These are phyloP conservation scores for Medicago arabica DNA, from an alignment of 306 rosid species.

Conservation along the genomic window DNA sequence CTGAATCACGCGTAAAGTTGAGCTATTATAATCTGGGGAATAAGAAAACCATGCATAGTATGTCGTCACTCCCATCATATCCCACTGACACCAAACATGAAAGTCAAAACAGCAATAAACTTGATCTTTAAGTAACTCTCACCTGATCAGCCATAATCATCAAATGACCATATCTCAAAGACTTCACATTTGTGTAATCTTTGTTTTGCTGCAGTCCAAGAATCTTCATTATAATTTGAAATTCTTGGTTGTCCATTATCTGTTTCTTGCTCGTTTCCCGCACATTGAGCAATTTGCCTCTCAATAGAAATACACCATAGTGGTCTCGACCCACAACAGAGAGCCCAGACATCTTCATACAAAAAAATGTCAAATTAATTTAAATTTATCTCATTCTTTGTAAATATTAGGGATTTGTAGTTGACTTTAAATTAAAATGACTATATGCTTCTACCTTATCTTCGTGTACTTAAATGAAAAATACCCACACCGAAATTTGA, in stretches of 20 bases:
- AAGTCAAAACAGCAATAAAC: background rate
- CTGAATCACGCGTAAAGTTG: conserved; percentile 46
- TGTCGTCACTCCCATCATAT: background rate
- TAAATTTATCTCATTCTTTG: background rate
- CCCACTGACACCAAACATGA: background rate
- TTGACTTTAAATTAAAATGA: too few species aligned
- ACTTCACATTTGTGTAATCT: conserved; percentile 64
- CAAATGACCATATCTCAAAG: conserved; percentile 93
- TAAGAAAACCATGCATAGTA: background rate
- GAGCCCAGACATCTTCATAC: conserved; percentile 86
- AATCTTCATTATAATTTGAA: conserved; percentile 82
- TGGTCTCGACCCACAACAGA: conserved; percentile 89
- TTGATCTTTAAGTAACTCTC: conserved; percentile 23
- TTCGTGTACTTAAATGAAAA: background rate
- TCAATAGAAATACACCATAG: conserved; percentile 91
- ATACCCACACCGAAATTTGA: background rate
- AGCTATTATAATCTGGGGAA: background rate
- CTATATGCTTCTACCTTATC: background rate
- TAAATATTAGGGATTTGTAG: background rate
- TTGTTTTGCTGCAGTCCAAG: conserved; percentile 95
- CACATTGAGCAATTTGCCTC: conserved; percentile 91
- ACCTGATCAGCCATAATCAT: conserved; percentile 99
- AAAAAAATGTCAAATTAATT: background rate
- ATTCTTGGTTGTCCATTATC: conserved; percentile 81
- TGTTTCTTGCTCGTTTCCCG: conserved; percentile 91